Conservation (phyloP, 257 asterid genomes). For the Ophiorrhiza pumila region DNA sequence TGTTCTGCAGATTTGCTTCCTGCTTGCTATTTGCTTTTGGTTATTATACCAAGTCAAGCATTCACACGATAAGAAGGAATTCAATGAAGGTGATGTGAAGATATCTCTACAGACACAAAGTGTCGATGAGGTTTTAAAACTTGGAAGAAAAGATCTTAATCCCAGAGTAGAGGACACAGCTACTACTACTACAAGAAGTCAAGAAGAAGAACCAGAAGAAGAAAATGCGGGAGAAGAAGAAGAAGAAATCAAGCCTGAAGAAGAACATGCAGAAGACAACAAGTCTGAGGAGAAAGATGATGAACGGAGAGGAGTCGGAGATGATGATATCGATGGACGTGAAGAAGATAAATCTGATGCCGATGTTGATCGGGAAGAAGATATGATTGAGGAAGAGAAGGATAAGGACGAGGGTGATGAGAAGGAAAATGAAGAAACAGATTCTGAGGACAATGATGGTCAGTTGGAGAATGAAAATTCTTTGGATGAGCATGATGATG, state of each 20-base stretch:
- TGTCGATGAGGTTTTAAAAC: slow-evolving; percentile 35
- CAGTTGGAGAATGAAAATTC: slow-evolving; percentile 37
- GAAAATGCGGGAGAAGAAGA: slow-evolving; percentile 37
- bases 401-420: slow-evolving; percentile 44
- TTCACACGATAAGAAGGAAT: slow-evolving; percentile 73
- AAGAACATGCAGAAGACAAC: slow-evolving; percentile 42
- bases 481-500: slow-evolving; percentile 42
- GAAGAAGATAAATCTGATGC: slow-evolving; percentile 60
- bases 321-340: slow-evolving; percentile 48
- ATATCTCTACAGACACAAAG: slow-evolving; percentile 19
- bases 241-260: slow-evolving; percentile 47
- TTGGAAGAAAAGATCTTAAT: slow-evolving; percentile 69
- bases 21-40: slow-evolving; percentile 89
- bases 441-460: slow-evolving; percentile 38
- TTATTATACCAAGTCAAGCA: slow-evolving; percentile 85
- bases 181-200: slow-evolving; percentile 30
- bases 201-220: slow-evolving; percentile 52
- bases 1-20: slow-evolving; percentile 63
- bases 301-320: slow-evolving; percentile 37
- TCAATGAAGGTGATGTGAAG: slow-evolving; percentile 54
- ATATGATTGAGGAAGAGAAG: slow-evolving; percentile 40
- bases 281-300: slow-evolving; percentile 52
- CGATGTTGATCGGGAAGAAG: slow-evolving; percentile 51
- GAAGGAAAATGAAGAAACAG: slow-evolving; percentile 48
- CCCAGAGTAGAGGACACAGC: slow-evolving; percentile 33